Percentiles rank a stretch among this genome's conserved stretches.
Evolutionary conservation across 1,284 basidiomycete genomes (phyloP).

Genomic region (Chalciporus sp.): DNA sequence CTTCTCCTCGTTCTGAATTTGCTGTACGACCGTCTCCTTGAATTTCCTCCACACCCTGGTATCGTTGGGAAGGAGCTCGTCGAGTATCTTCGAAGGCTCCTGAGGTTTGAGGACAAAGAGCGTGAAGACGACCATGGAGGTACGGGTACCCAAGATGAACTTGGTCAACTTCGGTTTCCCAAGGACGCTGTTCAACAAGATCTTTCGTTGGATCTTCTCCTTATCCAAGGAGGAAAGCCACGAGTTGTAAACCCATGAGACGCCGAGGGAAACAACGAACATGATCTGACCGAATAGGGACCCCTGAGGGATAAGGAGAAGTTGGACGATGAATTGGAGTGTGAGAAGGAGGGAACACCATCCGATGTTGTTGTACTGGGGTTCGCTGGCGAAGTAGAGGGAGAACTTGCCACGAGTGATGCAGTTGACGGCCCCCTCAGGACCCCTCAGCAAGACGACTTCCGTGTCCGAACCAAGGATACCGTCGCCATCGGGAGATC

Average conservation of each 20-base stretch:
- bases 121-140: conserved; percentile 21
- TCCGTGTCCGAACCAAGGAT: conserved; percentile 25
- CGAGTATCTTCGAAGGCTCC: conserved; percentile 26
- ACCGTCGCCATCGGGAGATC: conserved; percentile 30
- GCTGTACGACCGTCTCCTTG: conserved; percentile 22
- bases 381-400: conserved; percentile 19
- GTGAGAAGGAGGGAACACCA: conserved; percentile 29
- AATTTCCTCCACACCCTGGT: conserved; percentile 36
- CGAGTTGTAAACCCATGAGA: conserved; percentile 33
- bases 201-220: conserved; percentile 26
- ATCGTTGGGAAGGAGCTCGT: conserved; percentile 35
- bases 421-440: conserved; percentile 14
- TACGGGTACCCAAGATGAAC: conserved; percentile 23
- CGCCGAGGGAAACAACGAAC: conserved; percentile 31
- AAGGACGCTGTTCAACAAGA: conserved; percentile 24
- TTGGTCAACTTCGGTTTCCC: conserved; percentile 15
- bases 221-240: conserved; percentile 26
- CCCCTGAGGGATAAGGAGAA: conserved; percentile 34
- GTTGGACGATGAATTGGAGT: conserved; percentile 30
- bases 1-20: conserved; percentile 23
- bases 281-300: conserved; percentile 35
- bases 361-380: conserved; percentile 13
- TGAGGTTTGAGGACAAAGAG: conserved; percentile 29
- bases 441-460: conserved; percentile 28
- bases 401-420: conserved; percentile 15